Evolutionary conservation across 1,139 yeast species (phyloP).

Genomic region (Magnusiomyces suaveolens): DNA sequence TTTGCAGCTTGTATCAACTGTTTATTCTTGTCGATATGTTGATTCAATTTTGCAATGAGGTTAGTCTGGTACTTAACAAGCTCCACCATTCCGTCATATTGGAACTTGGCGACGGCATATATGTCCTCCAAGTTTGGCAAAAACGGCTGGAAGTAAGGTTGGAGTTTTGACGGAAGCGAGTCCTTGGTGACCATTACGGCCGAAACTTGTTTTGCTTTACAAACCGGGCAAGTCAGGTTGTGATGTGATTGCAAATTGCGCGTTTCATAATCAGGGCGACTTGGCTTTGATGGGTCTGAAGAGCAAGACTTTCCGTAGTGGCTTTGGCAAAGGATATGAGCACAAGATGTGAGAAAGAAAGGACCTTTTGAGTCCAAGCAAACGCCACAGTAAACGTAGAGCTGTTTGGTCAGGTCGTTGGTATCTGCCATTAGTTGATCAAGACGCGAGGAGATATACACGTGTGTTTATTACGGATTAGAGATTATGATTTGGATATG

Average conservation of each 20-base stretch:
- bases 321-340: conserved; percentile 13
- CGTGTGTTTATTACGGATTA: too few species aligned
- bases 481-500: too few species aligned
- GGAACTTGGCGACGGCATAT: conserved; percentile 14
- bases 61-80: conserved; percentile 12
- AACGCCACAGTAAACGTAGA: conserved; percentile 13
- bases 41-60: conserved; percentile 9
- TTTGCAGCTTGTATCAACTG: conserved; percentile 14
- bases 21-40: conserved; percentile 13
- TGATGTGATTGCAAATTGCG: too few species aligned
- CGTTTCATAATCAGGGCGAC: too few species aligned
- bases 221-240: too few species aligned
- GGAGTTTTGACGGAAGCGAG: conserved; percentile 7
- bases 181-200: too few species aligned
- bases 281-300: too few species aligned
- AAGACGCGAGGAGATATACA: too few species aligned
- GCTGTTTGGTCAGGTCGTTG: conserved; percentile 4
- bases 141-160: conserved; percentile 9
- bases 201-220: too few species aligned
- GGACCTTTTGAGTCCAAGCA: conserved; percentile 9
- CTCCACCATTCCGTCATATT: conserved; percentile 12
- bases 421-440: neutral
- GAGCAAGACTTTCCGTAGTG: too few species aligned
- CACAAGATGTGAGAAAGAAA: conserved; percentile 12
- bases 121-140: conserved; percentile 11